Conservation (phyloP, 306 rosid genomes). For the Macrotyloma uniflorum region DNA sequence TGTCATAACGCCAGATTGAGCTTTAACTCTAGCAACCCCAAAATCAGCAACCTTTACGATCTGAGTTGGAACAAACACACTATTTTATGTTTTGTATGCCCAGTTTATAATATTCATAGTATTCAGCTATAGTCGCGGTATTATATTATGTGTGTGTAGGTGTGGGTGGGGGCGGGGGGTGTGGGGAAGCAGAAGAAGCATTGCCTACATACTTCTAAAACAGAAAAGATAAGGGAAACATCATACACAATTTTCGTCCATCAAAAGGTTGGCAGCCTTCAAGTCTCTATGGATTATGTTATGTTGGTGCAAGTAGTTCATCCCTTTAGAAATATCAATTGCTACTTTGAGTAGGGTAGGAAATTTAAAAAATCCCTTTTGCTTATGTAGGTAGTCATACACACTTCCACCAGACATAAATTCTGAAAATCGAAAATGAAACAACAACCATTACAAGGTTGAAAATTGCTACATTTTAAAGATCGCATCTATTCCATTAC, state of each 20-base stretch:
- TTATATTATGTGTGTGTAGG: not conserved
- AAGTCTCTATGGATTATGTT: conserved; percentile 96
- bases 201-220: not conserved
- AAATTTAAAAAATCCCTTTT: conserved; percentile 83
- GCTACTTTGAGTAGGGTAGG: conserved; percentile 90
- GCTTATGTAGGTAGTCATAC: conserved; percentile 95
- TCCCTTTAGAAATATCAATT: conserved; percentile 90
- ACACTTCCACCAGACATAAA: conserved; percentile 98
- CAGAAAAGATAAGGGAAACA: conserved; percentile 5
- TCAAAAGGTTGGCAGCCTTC: conserved; percentile 93
- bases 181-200: not conserved
- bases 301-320: conserved; percentile 96
- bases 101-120: conserved; percentile 2
- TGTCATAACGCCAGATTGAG: conserved; percentile 97
- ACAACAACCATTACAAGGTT: conserved; percentile 8
- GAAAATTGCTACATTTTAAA: conserved; percentile 21
- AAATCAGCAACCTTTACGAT: conserved; percentile 98
- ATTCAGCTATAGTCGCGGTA: conserved; percentile 6
- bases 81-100: conserved; percentile 17
- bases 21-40: conserved; percentile 96
- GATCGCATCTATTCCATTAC: conserved; percentile 10
- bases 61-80: conserved; percentile 46
- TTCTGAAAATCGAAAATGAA: conserved; percentile 58
- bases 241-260: conserved; percentile 94
- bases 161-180: too few relatives aligned